A percentile compares a stretch with the other conserved stretches of the same genome.
Evolutionary conservation across 1,284 basidiomycete species (phyloP).

Genomic region (Rhodotorula mucilaginosa): DNA sequence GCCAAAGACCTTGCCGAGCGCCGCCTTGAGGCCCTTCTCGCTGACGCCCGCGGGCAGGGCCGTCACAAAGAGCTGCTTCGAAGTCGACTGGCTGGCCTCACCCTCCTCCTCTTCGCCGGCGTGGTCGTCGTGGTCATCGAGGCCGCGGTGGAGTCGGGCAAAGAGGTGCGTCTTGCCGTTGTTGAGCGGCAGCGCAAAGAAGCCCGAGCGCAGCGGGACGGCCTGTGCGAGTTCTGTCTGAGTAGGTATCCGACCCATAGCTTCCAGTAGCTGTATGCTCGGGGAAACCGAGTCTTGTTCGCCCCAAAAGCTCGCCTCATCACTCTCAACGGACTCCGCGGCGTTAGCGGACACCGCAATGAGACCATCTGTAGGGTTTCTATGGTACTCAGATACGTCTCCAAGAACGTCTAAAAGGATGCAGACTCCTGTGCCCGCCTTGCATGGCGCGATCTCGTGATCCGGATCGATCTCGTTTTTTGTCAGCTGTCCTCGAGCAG

Average conservation of each 20-base stretch:
- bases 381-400: too few relatives aligned
- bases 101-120: background rate
- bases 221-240: slow-evolving; percentile 7
- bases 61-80: slow-evolving; percentile 28
- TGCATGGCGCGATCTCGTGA: too few relatives aligned
- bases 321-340: too few relatives aligned
- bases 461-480: too few relatives aligned
- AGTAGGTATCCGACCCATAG: slow-evolving; percentile 14
- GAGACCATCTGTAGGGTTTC: too few relatives aligned
- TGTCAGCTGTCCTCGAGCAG: too few relatives aligned
- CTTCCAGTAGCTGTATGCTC: background rate
- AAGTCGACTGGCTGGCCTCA: too few relatives aligned
- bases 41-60: slow-evolving; percentile 17
- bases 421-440: too few relatives aligned
- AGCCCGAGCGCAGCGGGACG: slow-evolving; percentile 21
- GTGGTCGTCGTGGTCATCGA: background rate
- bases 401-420: too few relatives aligned
- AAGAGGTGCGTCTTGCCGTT: slow-evolving; percentile 11
- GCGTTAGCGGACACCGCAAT: too few relatives aligned
- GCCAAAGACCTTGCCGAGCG: slow-evolving; percentile 22
- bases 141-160: slow-evolving; percentile 22
- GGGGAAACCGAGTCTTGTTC: too few relatives aligned
- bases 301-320: too few relatives aligned
- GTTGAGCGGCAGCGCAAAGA: slow-evolving; percentile 30
- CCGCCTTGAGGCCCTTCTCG: slow-evolving; percentile 21